Base-by-base conservation (phyloP, 2,329 filamentous ascomycete species). In the Blastomyces parvus region DNA sequence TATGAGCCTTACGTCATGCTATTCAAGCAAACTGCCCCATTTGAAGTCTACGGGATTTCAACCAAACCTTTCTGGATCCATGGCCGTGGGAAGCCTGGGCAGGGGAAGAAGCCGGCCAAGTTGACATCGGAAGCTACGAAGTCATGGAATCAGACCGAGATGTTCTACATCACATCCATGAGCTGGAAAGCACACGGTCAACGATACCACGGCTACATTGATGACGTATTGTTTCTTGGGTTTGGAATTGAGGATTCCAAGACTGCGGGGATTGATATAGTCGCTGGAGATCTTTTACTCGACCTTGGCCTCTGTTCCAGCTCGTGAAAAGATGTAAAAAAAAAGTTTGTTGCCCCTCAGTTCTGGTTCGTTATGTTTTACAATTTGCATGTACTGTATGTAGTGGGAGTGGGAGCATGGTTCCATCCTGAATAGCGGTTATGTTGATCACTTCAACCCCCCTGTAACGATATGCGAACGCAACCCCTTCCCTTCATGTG, bases 91-190 rank as follows among this genome's bases (percentile, higher is more conserved):
- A 61, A 30, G 30, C n/a, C 73, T 22, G 68, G 67, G 13, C 66
- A 71, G 60, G 68, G 68, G 0, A 70, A 74, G 27, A 70, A 65
- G n/a, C 69, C 65, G 13, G 53, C 64, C 8, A 64, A 61, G 4
- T 52, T 9, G 64, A 60, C 65, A 17, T 65, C 44, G 4, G 38
- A 58, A 11, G 58, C 59, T 9, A 6, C 61, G 11, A 25, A 62
- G 56, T 55, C 40, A 27, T 69, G 65, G 67, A 70, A 71, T 0
- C 75, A 77, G 30, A 79, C 78, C 0, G 81, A 84, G 67, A 84
- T 85, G 82, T 73, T 86, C 36, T 86, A 85, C 65, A 74, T 85
- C 0, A 85, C 82, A 0, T 82, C 79, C 0, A 80, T 85, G 40
- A 82, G 77, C 64, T 86, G 84, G 84, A 84, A 80, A 69, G 69